A percentile compares a stretch with the other conserved stretches of the same genome.
phyloP scores from a whole-genome alignment of 352 stramenopile species.

The Phytophthora citricola region DNA sequence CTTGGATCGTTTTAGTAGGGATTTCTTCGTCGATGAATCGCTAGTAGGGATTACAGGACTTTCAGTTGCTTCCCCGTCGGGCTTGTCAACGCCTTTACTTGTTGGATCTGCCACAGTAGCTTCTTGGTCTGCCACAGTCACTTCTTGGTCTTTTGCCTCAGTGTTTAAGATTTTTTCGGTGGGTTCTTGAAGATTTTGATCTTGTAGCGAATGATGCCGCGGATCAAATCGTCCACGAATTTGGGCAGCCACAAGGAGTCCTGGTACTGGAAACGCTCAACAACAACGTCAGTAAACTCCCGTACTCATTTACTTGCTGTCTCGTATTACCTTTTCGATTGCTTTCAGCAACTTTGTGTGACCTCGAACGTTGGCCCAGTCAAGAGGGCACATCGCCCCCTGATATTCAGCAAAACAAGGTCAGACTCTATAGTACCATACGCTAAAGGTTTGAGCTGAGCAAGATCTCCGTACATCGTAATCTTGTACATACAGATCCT shows the following conservation, averaged over 20 bases:
- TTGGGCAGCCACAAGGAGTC: conserved; percentile 72
- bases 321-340: conserved; percentile 54
- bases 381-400: conserved; percentile 46
- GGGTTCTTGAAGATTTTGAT: conserved; percentile 73
- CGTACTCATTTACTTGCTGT: too few species aligned
- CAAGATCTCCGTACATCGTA: conserved; percentile 50
- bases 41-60: background rate
- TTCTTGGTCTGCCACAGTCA: too few species aligned
- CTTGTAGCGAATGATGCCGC: conserved; percentile 75
- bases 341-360: conserved; percentile 55
- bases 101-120: background rate
- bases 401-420: background rate
- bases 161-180: conserved; percentile 31
- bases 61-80: conserved; percentile 1
- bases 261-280: conserved; percentile 44
- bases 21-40: conserved; percentile 4
- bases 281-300: background rate
- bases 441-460: too few species aligned
- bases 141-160: conserved; percentile 1
- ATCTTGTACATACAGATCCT: conserved; percentile 72
- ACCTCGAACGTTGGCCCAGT: conserved; percentile 62
- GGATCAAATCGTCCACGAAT: conserved; percentile 75
- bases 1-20: conserved; percentile 14
- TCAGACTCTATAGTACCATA: too few species aligned
- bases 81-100: background rate